Base-by-base conservation (phyloP, 805 yeast genomes). In the Schwanniomyces occidentalis region DNA sequence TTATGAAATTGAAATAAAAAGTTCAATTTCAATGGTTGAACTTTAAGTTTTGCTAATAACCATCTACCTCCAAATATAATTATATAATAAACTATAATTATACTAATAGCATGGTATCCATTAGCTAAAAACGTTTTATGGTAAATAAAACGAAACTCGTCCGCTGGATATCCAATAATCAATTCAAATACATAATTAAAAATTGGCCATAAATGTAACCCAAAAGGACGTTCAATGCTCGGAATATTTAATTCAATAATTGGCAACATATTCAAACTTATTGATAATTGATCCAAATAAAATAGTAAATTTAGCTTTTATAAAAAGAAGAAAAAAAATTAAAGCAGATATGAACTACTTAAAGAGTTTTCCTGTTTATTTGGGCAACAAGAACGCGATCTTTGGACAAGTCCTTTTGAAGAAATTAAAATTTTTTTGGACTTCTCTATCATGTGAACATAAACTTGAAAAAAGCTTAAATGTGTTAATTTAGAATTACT, bases 1-100 rank as follows among this genome's bases (percentile, higher is more conserved):
- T 91, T 91, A 65, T 91, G 98, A 41, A 88, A 52, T 68, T 89
- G 95, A 73, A 88, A 90, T 42, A 89, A 58, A 24, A 68, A 61
- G 58, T 82, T 83, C 61, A 90, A 72, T 63, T 84, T 83, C 60
- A 85, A 74, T 10, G 95, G 85, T 25, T 81, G 74, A 30, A 73
- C 61, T 30, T 71, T 66, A 26, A 72, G 48, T 38, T 61, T 63
- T 40, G 68, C 66, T 62, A 85, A 69, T 28, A 85, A 48, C 35
- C 63, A 69, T 53, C 89, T 82, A 37, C 96, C 97, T 42, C 96
- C 95, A 42, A 69, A 69, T 30, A 69, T 63, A 30, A 63, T 54
- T 17, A 59, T 49, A 46, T 69, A 69, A 52, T 69, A 69, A 12
- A 49, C 66, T 10, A 61, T 58, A 39, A 75, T 67, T 29, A 67